These are phyloP conservation scores for Nakazawaea pomicola DNA, from an alignment of 805 yeast species.

Conservation along the genomic window DNA sequence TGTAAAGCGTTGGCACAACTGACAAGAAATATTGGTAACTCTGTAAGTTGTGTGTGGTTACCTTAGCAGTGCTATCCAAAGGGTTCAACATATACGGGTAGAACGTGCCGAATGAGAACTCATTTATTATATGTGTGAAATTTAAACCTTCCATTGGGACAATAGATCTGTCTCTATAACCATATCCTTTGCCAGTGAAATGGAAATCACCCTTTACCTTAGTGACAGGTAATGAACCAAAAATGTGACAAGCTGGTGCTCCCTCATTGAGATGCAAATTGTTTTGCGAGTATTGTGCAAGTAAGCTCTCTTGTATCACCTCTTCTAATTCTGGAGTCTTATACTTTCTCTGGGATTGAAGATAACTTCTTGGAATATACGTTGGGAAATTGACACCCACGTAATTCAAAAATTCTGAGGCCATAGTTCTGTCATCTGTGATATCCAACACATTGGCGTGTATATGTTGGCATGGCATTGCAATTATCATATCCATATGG, in stretches of 20 bases:
- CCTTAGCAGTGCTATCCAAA: conserved; percentile 69
- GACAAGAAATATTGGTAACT: conserved; percentile 62
- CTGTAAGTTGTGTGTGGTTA: conserved; percentile 42
- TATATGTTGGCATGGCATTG: conserved; percentile 76
- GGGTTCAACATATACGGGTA: conserved; percentile 85
- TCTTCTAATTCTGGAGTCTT: conserved; percentile 61
- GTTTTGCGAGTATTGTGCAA: conserved; percentile 52
- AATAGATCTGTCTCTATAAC: conserved; percentile 46
- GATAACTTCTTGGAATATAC: conserved; percentile 43
- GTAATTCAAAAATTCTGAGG: conserved; percentile 67
- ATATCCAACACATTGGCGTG: conserved; percentile 74
- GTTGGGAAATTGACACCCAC: conserved; percentile 54
- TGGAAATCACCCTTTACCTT: conserved; percentile 83
- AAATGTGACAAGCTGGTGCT: conserved; percentile 80
- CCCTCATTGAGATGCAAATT: conserved; percentile 43
- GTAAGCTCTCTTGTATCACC: conserved; percentile 58
- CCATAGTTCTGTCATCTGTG: conserved; percentile 73
- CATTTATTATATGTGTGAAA: conserved; percentile 80
- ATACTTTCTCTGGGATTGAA: conserved; percentile 41
- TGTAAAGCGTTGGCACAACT: conserved; percentile 80
- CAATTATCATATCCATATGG: conserved; percentile 75
- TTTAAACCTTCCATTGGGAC: conserved; percentile 52
- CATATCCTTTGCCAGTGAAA: conserved; percentile 73
- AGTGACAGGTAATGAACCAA: conserved; percentile 78
- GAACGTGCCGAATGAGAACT: conserved; percentile 86